Evolutionary conservation across 1,139 yeast genomes (phyloP), one percentile per base, ranked within the genome.

Genomic region (Blastobotrys petasosporus): DNA sequence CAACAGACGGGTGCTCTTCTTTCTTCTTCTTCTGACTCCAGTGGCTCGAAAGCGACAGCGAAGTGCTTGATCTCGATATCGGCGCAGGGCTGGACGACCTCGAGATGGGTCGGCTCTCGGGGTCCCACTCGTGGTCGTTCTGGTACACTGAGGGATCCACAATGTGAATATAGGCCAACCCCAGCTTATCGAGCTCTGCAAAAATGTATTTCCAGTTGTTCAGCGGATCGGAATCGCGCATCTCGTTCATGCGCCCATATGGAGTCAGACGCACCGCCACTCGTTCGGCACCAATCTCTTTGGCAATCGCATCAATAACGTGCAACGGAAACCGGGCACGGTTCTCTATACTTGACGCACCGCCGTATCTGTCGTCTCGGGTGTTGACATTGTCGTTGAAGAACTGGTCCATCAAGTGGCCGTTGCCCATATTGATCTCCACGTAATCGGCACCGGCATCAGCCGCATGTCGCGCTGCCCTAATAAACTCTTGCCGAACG

Each of bases 301-400:
- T 76, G 32, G 64, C 59, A 9, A 77, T 56, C 10, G 73, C 74
- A 51, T 79, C 82, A 41, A 80, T 63, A 35, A 79, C 66, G 56
- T 79, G 82, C 43, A 80, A 65, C 10, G 70, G 54, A 51, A 81
- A 72, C 50, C 83, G 67, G n/a, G 80, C 71, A 51, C 86, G 70
- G 64, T 80, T 81, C 59, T 79, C 85, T 54, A 80, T 70, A 5
- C 15, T 16, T 51, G 79, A 67, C n/a, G 76, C 67, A 2, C 86
- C 85, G 53, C 86, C 87, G 60, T 80, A 82, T 59, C 76, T 69
- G 56, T 81, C 87, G n/a, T 81, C 76, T 61, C 88, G 74, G 50
- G 69, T 58, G 66, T 82, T 82, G 37, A 77, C 63, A 37, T 62
- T 57, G 29, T 68, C 70, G 49, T 71, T 74, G 42, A 80, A 58